Evolutionary conservation across 1,284 basidiomycete species (phyloP).

Genomic region (Ustilago trichophora): DNA sequence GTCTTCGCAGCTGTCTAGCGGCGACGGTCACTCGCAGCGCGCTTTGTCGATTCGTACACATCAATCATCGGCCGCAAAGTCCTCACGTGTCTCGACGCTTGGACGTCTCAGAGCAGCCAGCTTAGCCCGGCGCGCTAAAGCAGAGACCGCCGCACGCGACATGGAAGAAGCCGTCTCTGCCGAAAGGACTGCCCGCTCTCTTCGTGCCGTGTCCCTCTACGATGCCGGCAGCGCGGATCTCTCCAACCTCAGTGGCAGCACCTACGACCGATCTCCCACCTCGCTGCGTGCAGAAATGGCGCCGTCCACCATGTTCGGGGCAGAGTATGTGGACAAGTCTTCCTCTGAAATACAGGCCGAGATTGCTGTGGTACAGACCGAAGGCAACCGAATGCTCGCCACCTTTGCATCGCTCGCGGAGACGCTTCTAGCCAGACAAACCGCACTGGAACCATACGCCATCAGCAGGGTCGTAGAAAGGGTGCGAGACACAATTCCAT

Average conservation of each 20-base stretch:
- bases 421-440: conserved; percentile 31
- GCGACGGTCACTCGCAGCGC: conserved; percentile 29
- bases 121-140: conserved; percentile 16
- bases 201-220: conserved; percentile 34
- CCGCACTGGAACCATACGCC: conserved; percentile 4
- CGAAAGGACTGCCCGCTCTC: conserved; percentile 30
- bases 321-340: conserved; percentile 43
- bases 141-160: conserved; percentile 16
- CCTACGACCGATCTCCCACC: conserved; percentile 6
- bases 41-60: conserved; percentile 32
- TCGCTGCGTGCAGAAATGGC: conserved; percentile 25
- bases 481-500: conserved; percentile 6
- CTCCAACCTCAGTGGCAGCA: background rate
- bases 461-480: conserved; percentile 9
- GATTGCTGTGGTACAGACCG: conserved; percentile 50
- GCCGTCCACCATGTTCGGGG: conserved; percentile 35
- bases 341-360: conserved; percentile 54
- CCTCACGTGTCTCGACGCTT: conserved; percentile 28
- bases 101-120: conserved; percentile 32
- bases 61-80: conserved; percentile 19
- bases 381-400: conserved; percentile 47
- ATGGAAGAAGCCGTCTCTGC: conserved; percentile 35
- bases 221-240: conserved; percentile 5
- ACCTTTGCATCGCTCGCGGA: conserved; percentile 48
- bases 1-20: conserved; percentile 36